Base-by-base conservation (phyloP, 2,329 filamentous ascomycete genomes). In the Xylariales sp. region DNA sequence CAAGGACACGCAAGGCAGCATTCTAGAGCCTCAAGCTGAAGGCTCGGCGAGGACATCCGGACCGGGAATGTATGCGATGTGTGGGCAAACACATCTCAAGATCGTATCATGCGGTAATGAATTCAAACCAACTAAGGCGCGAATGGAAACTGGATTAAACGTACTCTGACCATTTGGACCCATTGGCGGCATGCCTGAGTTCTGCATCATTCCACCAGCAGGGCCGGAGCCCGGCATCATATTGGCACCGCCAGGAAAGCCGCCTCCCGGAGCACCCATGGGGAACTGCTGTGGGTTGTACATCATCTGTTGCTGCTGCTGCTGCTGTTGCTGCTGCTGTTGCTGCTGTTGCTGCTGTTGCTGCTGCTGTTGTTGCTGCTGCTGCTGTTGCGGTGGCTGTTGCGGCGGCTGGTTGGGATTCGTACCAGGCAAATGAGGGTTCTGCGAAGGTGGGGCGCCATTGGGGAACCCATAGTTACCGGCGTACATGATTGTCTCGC, bases 121-220 rank as follows among this genome's bases (percentile, higher is more conserved):
- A 25, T n/a, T 25, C 23, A n/a, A 25, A 8, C n/a, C 23, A 25
- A 25, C 23, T 25, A 21, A 31, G 35, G 35, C 13, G 27, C 23
- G 28, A 16, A 24, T 37, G 42, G 36, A 41, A 42, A 41, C 29
- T 19, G 44, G 43, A 42, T 45, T 28, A n/a, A 29, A 67, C 75
- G 70, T 64, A 79, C 75, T 77, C 56, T 78, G 75, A 37, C 75
- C 73, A 66, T 78, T 79, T 46, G 70, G 61, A 48, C 66, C 64
- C 72, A 79, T 78, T 56, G 74, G 73, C 46, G 68, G 69, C 73
- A 79, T 76, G 54, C 63, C 70, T 50, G 73, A 60, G 56, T 71
- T 78, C 62, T 75, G 77, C 77, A 82, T 81, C 76, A 82, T 80
- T 53, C 69, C 41, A 38, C 29, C 74, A 60, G 66, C 69, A 61